Evolutionary conservation across 768 basidiomycete genomes (phyloP), one percentile per base, ranked within the genome.

Genomic region (Boletus eberwhitei): DNA sequence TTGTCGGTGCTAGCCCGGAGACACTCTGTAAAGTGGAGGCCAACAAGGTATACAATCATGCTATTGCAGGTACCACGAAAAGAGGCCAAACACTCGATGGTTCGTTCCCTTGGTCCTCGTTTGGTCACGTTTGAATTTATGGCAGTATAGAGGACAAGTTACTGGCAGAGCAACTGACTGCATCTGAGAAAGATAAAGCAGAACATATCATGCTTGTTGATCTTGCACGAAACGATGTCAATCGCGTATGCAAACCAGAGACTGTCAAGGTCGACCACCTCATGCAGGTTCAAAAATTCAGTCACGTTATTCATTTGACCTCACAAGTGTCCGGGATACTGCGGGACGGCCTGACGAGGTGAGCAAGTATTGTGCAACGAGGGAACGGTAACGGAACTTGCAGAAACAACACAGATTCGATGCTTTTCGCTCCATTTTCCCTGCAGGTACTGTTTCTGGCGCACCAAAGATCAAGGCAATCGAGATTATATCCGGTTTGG

Each of bases 121-220:
- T 38, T 37, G 53, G 17, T 54, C 41, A 48, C 19, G 34, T 52
- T 49, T 41, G 47, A 59, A 54, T 42, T 35, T 48, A 44, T 52
- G 34, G n/a, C 31, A 17, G 38, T 32, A n/a, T 66, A 98, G 97
- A 99, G 88, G 97, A 99, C 69, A 83, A 83, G 54, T 74, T 76
- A 56, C 76, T 98, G 7, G 88, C 88, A 9, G 78, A 83, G 16
- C 82, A 84, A 35, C 79, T 99, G 14, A 73, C 86, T 32, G 79
- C 83, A 22, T 97, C 93, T 0, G 90, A 91, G 63, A 99, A 99
- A 71, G 97, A 99, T 67, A 81, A 92, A 31, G 94, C 97, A 39
- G 97, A 99, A 68, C 96, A 99, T 68, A 93, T 98, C 70, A 98
- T 98, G 97, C 85, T 99, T 53, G 93, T 98, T 52, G 97, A 99